Base-by-base conservation (phyloP, 352 stramenopile genomes). In the Globisporangium polare region DNA sequence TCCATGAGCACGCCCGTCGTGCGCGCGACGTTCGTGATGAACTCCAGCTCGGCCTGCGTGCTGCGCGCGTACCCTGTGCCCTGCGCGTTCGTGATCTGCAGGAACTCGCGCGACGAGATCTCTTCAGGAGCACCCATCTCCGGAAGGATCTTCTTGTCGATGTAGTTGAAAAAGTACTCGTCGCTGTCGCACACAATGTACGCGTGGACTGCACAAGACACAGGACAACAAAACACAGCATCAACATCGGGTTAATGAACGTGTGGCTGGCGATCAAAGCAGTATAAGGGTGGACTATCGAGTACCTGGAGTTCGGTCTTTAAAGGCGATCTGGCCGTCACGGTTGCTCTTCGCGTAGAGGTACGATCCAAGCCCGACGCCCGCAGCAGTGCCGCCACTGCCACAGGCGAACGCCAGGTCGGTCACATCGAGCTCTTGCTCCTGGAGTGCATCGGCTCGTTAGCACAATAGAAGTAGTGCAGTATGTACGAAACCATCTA, bases 111-210 rank as follows among this genome's bases (percentile, higher is more conserved):
- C 15, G 86, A 88, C 5, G 73, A 87, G 43, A 92, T 70, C 15
- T 65, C 62, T 9, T 62, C 33, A 15, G 78, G 60, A 3, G 74
- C 67, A 5, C 83, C 83, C 83, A 94, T 94, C 37, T 78, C 75
- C 1, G 83, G 80, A 47, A 94, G 47, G 41, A 94, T 92, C 29
- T 74, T 66, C 13, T 71, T 61, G 60, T 93, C 83, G 55, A 95
- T 92, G 70, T 90, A 74, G 63, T 89, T 71, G 72, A 79, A 86
- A 54, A 95, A 95, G 66, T 93, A 91, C 53, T 83, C 77, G n/a
- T 89, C 74, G 17, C 80, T 90, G 68, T 95, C 87, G 62, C 87
- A 95, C 24, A 94, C 87, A 62, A 92, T 91, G 61, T 94, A 93
- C 37, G 85, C 79, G 66, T 95, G 87, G 2, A 78, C 79, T 74